Evolutionary conservation across 164 flowering plant genomes (phyloP).

Genomic region (Akebia trifoliata): DNA sequence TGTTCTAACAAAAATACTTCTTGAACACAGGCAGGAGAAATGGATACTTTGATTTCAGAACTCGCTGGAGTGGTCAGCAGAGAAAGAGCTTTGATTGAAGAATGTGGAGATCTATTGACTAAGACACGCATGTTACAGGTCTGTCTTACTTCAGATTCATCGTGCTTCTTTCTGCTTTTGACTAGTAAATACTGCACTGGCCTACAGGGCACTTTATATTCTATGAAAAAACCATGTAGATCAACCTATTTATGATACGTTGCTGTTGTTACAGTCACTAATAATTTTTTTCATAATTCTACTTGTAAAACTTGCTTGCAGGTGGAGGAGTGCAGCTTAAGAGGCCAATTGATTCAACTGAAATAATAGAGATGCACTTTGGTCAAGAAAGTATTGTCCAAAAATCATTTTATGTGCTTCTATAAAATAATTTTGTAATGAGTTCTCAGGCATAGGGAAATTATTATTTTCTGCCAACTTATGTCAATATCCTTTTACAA

Average conservation of each 20-base stretch:
- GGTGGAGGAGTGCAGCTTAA: conserved; percentile 4
- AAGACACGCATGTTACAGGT: conserved; percentile 54
- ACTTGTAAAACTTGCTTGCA: no score
- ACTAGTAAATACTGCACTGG: background rate
- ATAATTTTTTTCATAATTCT: background rate
- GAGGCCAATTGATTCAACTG: conserved; percentile 1
- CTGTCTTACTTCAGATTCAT: conserved; percentile 3
- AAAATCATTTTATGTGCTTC: no score
- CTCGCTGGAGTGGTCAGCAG: conserved; percentile 48
- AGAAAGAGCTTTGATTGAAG: conserved; percentile 55
- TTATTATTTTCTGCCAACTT: no score
- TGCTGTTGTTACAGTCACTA: background rate
- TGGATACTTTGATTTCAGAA: conserved; percentile 45
- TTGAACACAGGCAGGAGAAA: conserved; percentile 55
- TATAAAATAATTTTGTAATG: no score
- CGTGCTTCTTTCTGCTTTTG: background rate
- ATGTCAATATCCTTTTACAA: no score
- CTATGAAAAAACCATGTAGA: background rate
- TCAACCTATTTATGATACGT: background rate
- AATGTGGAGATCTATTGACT: conserved; percentile 52
- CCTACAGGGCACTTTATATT: background rate
- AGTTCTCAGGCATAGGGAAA: no score
- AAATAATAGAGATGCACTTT: background rate
- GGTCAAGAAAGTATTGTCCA: no score
- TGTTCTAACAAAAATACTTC: conserved; percentile 3